phyloP scores from a whole-genome alignment of 768 basidiomycete genomes.

The Russula dissimulans region DNA sequence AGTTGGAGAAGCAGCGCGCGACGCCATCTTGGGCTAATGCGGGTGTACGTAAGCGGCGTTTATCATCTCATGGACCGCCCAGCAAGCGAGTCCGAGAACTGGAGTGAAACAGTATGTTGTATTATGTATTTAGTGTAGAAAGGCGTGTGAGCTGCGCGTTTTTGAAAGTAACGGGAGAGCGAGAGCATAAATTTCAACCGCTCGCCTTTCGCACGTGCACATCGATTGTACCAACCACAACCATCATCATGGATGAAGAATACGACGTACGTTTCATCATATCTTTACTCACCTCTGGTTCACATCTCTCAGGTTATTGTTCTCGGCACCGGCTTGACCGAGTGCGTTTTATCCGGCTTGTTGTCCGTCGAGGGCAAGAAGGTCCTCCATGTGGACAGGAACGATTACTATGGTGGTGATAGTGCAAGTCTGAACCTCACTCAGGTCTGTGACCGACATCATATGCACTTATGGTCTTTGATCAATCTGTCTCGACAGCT shows the following conservation, averaged over 20 bases:
- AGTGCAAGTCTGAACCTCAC: slow-evolving; percentile 95
- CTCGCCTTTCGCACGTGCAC: slow-evolving; percentile 12
- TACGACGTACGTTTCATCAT: slow-evolving; percentile 63
- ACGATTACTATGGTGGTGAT: slow-evolving; percentile 98
- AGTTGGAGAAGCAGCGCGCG: slow-evolving; percentile 19
- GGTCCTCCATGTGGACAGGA: slow-evolving; percentile 97
- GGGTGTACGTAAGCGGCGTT: slow-evolving; percentile 9
- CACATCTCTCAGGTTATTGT: slow-evolving; percentile 58
- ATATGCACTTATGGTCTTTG: slow-evolving; percentile 12
- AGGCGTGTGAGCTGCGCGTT: background rate
- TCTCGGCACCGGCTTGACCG: slow-evolving; percentile 94
- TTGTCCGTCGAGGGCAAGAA: slow-evolving; percentile 99
- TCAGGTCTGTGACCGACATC: slow-evolving; percentile 50
- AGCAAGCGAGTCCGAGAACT: slow-evolving; percentile 7
- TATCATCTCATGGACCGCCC: background rate
- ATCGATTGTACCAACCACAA: slow-evolving; percentile 20
- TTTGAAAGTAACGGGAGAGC: background rate
- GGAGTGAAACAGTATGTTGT: background rate
- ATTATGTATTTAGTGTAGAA: background rate
- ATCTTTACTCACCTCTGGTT: background rate
- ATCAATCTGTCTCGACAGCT: slow-evolving; percentile 41
- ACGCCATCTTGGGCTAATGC: slow-evolving; percentile 21
- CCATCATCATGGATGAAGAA: slow-evolving; percentile 87
- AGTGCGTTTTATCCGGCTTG: slow-evolving; percentile 96
- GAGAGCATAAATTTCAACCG: background rate